Conservation (phyloP, 1,139 yeast species). For the Scheffersomyces illinoinensis region DNA sequence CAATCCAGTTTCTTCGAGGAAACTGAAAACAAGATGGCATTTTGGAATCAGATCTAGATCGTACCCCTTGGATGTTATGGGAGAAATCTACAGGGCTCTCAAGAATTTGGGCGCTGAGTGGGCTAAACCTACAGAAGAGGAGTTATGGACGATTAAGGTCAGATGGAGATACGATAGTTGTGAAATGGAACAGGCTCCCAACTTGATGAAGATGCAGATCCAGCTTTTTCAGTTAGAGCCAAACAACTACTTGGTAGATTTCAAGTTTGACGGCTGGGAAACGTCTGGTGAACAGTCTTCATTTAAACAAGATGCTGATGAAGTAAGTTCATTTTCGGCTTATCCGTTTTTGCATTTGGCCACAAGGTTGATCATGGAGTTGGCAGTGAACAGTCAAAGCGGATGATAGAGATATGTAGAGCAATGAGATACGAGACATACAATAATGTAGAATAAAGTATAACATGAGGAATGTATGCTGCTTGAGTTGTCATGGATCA, state of each 20-base stretch:
- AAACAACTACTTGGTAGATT: conserved; percentile 92
- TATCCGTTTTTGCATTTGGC: conserved; percentile 94
- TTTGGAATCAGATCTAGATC: conserved; percentile 96
- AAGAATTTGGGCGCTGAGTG: conserved; percentile 96
- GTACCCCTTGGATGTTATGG: conserved; percentile 97
- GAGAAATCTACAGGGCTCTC: conserved; percentile 93
- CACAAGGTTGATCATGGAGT: conserved; percentile 90
- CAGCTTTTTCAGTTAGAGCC: conserved; percentile 96
- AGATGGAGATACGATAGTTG: conserved; percentile 82
- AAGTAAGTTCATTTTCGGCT: conserved; percentile 83
- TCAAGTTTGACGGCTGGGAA: conserved; percentile 98
- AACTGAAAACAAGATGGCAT: conserved; percentile 96
- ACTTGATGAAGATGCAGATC: conserved; percentile 94
- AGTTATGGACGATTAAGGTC: conserved; percentile 95
- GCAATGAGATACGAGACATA: background rate
- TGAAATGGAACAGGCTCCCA: conserved; percentile 50
- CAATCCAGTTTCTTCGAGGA: conserved; percentile 75
- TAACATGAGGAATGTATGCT: too few species aligned
- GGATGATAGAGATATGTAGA: conserved; percentile 8
- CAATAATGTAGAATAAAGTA: background rate
- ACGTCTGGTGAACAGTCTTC: conserved; percentile 21
- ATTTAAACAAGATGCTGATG: conserved; percentile 53
- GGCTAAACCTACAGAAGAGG: conserved; percentile 92
- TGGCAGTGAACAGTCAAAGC: conserved; percentile 81
- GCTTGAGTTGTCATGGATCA: background rate